Conservation (phyloP, 495 filamentous ascomycete species). For the Neurospora discreta region DNA sequence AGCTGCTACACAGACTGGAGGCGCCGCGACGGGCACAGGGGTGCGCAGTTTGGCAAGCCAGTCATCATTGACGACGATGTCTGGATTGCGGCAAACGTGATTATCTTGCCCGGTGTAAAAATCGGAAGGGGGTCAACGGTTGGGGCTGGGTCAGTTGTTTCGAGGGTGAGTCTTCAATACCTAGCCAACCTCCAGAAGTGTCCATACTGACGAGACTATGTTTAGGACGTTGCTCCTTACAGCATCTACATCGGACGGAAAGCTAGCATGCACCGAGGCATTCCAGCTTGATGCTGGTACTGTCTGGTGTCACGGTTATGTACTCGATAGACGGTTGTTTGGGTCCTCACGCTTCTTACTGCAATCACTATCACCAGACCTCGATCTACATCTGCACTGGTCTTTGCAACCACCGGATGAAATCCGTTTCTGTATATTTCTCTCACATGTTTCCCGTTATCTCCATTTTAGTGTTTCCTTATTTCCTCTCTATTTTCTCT, state of each 20-base stretch:
- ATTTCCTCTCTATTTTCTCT: neutral
- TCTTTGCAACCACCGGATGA: neutral
- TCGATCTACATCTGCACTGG: neutral
- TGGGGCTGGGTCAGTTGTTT: constrained; percentile 80
- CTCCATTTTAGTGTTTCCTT: neutral
- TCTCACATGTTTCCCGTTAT: neutral
- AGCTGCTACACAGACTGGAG: constrained; percentile 68
- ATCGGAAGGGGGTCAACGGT: constrained; percentile 72
- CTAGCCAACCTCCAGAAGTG: neutral
- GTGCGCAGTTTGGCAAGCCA: constrained; percentile 56
- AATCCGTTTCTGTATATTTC: neutral
- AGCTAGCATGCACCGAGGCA: constrained; percentile 19
- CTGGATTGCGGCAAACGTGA: constrained; percentile 57
- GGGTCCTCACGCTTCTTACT: neutral
- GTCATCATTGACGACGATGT: constrained; percentile 83
- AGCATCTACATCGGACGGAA: constrained; percentile 22
- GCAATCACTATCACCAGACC: neutral
- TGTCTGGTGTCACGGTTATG: neutral
- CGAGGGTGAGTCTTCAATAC: constrained; percentile 49
- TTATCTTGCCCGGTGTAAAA: constrained; percentile 71
- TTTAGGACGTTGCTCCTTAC: constrained; percentile 22
- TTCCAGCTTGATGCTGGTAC: neutral
- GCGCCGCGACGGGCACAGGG: constrained; percentile 61
- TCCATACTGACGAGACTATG: neutral
- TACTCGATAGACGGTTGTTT: neutral